Base-by-base conservation (phyloP, 2,329 filamentous ascomycete genomes). In the Aureobasidium uvarum region DNA sequence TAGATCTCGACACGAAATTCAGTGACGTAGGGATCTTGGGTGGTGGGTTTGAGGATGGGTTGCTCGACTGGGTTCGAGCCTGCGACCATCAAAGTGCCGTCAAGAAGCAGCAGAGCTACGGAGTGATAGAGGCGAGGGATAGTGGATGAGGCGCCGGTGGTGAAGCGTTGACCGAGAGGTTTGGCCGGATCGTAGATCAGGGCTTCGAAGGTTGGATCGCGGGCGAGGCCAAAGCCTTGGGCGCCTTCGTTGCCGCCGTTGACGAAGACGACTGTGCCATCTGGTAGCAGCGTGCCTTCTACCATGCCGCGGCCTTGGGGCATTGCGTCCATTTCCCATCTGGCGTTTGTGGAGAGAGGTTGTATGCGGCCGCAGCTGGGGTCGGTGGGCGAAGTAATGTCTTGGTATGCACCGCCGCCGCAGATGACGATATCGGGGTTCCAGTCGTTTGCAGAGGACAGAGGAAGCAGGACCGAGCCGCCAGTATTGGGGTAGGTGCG, bases 401-500 rank as follows among this genome's bases (percentile, higher is more conserved):
- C 85, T 58, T 66, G 65, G 51, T 58, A 56, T 43, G 67, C 62
- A 2, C 85, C 85, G 39, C 88, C 87, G 69, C 88, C 88, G 67
- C 87, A 90, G 67, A 89, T 81, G 43, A 90, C 77, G 10, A 90
- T 74, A 0, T 89, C 77, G 4, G 84, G 84, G 10, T 86, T 85
- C 1, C 76, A 81, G 72, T 86, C 89, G 1, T 86, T 87, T 0
- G 85, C 85, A 87, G 72, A 43, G 60, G 82, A 76, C 70, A 89
- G 86, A 1, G 87, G 87, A 18, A 90, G 74, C 1, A 89, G 75
- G 43, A 89, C 84, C 59, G 84, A 79, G 0, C 85, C 84, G 1
- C 87, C 87, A 71, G 89, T 85, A 8, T 88, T 81, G 16, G 86
- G 87, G 68, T 89, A 89, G 0, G 87, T 89, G 16, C 87, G 84